Evolutionary conservation across 2,329 filamentous ascomycete genomes (phyloP), one percentile per base, ranked within the genome.

Genomic region (Diplodia seriata): DNA sequence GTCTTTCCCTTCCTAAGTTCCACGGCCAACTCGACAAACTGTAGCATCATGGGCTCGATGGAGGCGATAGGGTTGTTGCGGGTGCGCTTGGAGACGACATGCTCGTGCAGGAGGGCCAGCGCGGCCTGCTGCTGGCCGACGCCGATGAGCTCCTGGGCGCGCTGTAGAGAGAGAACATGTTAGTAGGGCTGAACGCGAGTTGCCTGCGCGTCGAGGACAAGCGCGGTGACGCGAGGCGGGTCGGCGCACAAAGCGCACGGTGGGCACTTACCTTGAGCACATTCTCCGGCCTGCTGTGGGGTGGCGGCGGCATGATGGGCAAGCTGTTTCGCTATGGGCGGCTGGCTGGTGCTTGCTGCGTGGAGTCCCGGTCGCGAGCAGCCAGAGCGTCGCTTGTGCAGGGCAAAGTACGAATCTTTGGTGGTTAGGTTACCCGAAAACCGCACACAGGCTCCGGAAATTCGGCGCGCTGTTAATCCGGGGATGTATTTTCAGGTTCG

Each of bases 271-370:
- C 85, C 82, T 97, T 97, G 81, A 98, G 90, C 80, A 97, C 94
- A 90, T 99, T 99, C 86, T 99, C 95, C 78, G 95, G 95, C 83
- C 97, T 97, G 81, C 95, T 94, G 82, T 98, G 93, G 75, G 93
- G 91, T 84, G 94, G 94, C 80, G 95, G 95, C 86, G 95, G 93
- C 95, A 94, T 90, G 79, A 76, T 88, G 80, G 78, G 77, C 76
- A 75, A 70, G 67, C 62, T 69, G 56, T 70, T 70, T 71, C 66
- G 70, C 69, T 71, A 36, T 59, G 33, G 29, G 59, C 61, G 61
- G 65, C 67, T 68, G 67, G 66, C 66, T 68, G 66, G 57, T 68
- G 66, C 56, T 53, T 67, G 66, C 56, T 62, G 56, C 66, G 55
- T 67, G 54, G 47, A 20, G 50, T 38, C 40, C 54, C 50, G 55